Percentiles rank a stretch among this genome's conserved stretches.
These are phyloP conservation scores for Blastobotrys arbuscula DNA, from an alignment of 1,139 yeast genomes.

Conservation along the genomic window DNA sequence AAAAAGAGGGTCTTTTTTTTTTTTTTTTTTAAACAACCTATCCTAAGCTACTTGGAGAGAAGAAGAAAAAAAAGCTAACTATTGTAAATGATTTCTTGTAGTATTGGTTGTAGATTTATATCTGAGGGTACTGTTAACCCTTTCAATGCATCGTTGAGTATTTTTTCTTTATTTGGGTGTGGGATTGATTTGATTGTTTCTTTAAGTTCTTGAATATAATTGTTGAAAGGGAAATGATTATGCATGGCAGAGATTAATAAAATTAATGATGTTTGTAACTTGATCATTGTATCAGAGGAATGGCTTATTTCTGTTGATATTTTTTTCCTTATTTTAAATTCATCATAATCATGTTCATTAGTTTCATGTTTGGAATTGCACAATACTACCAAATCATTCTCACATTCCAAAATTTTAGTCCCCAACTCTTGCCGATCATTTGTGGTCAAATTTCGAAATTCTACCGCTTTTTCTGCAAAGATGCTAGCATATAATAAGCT, in stretches of 20 bases:
- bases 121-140: constrained; percentile 26
- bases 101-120: constrained; percentile 26
- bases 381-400: constrained; percentile 22
- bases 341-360: background rate
- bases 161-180: constrained; percentile 15
- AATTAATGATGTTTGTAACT: constrained; percentile 25
- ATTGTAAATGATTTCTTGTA: constrained; percentile 22
- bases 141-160: constrained; percentile 26
- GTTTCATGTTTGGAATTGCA: constrained; percentile 16
- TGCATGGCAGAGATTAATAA: constrained; percentile 26
- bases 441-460: background rate
- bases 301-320: no score
- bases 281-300: constrained; percentile 14
- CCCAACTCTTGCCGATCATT: constrained; percentile 12
- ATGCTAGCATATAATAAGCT: constrained; percentile 21
- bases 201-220: constrained; percentile 25
- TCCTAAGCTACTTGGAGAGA: background rate
- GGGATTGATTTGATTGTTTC: constrained; percentile 18
- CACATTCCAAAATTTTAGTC: constrained; percentile 21
- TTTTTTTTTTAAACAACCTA: background rate
- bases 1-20: background rate
- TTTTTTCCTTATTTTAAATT: background rate
- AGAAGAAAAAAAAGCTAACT: background rate
- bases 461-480: constrained; percentile 21
- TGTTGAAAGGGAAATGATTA: constrained; percentile 19